A percentile compares a stretch with the other conserved stretches of the same genome.
These are phyloP conservation scores for Raphanus hybrid DNA, from an alignment of 441 rosid genomes.

Conservation along the genomic window DNA sequence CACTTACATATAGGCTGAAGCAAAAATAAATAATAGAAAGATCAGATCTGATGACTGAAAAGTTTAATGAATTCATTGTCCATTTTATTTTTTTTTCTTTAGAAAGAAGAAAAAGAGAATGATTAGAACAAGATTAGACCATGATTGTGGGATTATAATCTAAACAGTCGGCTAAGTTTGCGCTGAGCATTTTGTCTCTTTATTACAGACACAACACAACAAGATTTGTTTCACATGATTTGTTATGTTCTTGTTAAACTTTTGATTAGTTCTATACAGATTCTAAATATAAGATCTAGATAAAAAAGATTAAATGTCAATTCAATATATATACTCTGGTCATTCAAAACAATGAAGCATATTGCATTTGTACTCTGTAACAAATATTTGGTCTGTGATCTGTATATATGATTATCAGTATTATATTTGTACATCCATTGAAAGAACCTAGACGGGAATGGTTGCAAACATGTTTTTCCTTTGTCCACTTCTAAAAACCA, in stretches of 20 bases:
- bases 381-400: conserved; percentile 44
- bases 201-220: conserved; percentile 58
- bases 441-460: conserved; percentile 43
- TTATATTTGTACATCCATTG: conserved; percentile 32
- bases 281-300: conserved; percentile 36
- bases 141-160: conserved; percentile 64
- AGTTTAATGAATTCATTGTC: background rate
- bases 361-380: conserved; percentile 38
- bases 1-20: conserved; percentile 16
- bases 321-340: conserved; percentile 18
- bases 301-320: conserved; percentile 35
- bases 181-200: conserved; percentile 59
- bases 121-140: conserved; percentile 44
- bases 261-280: conserved; percentile 40
- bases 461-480: conserved; percentile 50
- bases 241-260: conserved; percentile 28
- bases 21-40: background rate
- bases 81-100: background rate
- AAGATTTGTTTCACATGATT: conserved; percentile 49
- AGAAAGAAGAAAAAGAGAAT: conserved; percentile 7
- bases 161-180: conserved; percentile 71
- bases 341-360: conserved; percentile 37
- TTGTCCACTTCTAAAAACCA: conserved; percentile 44
- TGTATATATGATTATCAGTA: conserved; percentile 1
- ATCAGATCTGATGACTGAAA: conserved; percentile 30